phyloP scores from a whole-genome alignment of 371 early-diverging fungal species.

The Lichtheimia ramosa region DNA sequence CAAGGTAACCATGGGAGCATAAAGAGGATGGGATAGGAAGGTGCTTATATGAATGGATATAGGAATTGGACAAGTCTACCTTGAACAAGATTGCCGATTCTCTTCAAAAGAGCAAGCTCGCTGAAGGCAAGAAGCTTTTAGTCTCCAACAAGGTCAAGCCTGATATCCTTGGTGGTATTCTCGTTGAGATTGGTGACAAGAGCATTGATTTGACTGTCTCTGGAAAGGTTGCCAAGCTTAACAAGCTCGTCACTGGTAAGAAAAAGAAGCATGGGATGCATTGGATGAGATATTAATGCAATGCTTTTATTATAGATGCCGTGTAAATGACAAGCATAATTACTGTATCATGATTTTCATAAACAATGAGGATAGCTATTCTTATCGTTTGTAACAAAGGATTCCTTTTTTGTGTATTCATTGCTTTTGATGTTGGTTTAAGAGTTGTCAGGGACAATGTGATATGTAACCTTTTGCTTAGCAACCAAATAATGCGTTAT shows the following conservation, averaged over 20 bases:
- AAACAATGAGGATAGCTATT: background rate
- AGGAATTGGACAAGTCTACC: conserved; percentile 54
- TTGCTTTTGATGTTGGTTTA: no score
- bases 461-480: no score
- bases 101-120: conserved; percentile 52
- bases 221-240: conserved; percentile 92
- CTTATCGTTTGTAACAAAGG: no score
- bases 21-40: background rate
- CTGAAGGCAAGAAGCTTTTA: conserved; percentile 62
- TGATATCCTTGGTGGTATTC: conserved; percentile 91
- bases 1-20: conserved; percentile 55
- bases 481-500: no score
- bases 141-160: conserved; percentile 93
- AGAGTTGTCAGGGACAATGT: no score
- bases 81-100: conserved; percentile 54
- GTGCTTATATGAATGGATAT: background rate
- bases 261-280: conserved; percentile 12
- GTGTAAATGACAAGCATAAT: background rate
- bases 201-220: conserved; percentile 97
- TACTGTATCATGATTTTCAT: conserved; percentile 1
- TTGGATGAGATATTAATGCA: background rate
- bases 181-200: conserved; percentile 96
- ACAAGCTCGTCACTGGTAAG: conserved; percentile 79
- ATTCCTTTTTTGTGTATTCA: no score
- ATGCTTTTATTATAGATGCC: background rate